These are phyloP conservation scores for Lineolata rhizophorae DNA, from an alignment of 495 filamentous ascomycete species.

Conservation along the genomic window DNA sequence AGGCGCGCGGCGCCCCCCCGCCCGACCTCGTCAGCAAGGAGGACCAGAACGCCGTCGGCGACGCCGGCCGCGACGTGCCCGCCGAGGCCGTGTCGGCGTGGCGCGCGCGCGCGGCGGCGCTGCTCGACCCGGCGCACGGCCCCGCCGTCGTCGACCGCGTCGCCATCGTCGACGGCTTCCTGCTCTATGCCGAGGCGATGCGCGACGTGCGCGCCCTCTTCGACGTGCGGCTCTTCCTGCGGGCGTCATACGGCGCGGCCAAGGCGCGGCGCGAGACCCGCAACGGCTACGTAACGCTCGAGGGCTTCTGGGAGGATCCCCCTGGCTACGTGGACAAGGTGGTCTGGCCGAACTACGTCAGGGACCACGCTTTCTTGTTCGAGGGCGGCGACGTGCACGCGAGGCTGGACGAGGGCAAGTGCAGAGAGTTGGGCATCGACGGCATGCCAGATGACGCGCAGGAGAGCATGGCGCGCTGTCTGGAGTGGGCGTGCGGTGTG, in stretches of 20 bases:
- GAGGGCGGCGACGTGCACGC: constrained; percentile 37
- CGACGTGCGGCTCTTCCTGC: constrained; percentile 56
- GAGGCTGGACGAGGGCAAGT: constrained; percentile 20
- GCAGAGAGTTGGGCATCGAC: constrained; percentile 23
- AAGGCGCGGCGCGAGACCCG: constrained; percentile 47
- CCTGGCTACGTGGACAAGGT: constrained; percentile 84
- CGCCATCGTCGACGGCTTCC: constrained; percentile 62
- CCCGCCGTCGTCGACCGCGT: constrained; percentile 15
- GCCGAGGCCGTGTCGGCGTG: neutral
- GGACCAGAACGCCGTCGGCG: constrained; percentile 49
- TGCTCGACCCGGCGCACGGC: constrained; percentile 4
- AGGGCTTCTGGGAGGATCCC: constrained; percentile 86
- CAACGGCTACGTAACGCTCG: constrained; percentile 64
- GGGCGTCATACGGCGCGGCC: constrained; percentile 33
- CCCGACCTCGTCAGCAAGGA: constrained; percentile 46
- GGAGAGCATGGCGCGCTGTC: constrained; percentile 10
- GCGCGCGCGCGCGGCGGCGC: neutral
- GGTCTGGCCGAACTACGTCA: constrained; percentile 85
- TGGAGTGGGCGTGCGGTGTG: constrained; percentile 14
- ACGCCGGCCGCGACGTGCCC: constrained; percentile 17
- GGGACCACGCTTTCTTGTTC: constrained; percentile 58
- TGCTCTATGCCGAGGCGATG: constrained; percentile 36
- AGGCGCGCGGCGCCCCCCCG: constrained; percentile 41
- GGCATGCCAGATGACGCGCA: constrained; percentile 14
- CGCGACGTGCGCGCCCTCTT: constrained; percentile 29